These are phyloP conservation scores for Plasmodium malariae DNA, from an alignment of 169 alveolate species.

Conservation along the genomic window DNA sequence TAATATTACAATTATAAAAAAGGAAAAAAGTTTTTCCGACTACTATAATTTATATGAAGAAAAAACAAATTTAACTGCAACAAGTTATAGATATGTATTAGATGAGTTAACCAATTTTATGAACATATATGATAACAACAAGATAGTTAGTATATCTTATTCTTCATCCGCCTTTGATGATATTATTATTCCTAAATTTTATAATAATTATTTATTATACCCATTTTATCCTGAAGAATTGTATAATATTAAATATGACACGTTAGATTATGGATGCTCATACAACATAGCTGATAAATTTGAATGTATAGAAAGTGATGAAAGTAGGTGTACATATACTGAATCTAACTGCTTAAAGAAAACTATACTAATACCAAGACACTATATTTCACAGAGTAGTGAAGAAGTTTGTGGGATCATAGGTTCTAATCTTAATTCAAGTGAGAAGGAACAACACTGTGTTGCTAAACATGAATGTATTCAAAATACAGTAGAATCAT, in stretches of 20 bases:
- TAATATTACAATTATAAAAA: constrained; percentile 34
- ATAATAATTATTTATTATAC: constrained; percentile 34
- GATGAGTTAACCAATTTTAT: constrained; percentile 19
- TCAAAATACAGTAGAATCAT: constrained; percentile 25
- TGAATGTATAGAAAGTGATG: constrained; percentile 60
- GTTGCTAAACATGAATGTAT: constrained; percentile 1
- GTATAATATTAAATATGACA: constrained; percentile 46
- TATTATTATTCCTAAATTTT: constrained; percentile 16
- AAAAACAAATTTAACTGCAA: neutral
- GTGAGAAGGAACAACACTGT: constrained; percentile 9
- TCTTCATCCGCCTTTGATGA: constrained; percentile 61
- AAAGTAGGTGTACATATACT: constrained; percentile 18
- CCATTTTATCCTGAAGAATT: constrained; percentile 68
- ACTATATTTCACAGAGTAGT: neutral
- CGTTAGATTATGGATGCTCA: constrained; percentile 67
- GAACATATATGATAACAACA: constrained; percentile 7
- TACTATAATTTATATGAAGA: constrained; percentile 40
- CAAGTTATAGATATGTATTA: constrained; percentile 14
- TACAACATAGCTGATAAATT: constrained; percentile 27
- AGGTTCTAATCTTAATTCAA: constrained; percentile 12
- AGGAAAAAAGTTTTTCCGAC: constrained; percentile 11
- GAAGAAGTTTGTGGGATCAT: constrained; percentile 41
- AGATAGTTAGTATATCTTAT: constrained; percentile 6
- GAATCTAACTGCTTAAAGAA: constrained; percentile 53
- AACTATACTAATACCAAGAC: constrained; percentile 11